Percentiles rank a stretch among this genome's conserved stretches.
These are phyloP conservation scores for Ilyonectria sp. DNA, from an alignment of 2,329 filamentous ascomycete species.

Conservation along the genomic window DNA sequence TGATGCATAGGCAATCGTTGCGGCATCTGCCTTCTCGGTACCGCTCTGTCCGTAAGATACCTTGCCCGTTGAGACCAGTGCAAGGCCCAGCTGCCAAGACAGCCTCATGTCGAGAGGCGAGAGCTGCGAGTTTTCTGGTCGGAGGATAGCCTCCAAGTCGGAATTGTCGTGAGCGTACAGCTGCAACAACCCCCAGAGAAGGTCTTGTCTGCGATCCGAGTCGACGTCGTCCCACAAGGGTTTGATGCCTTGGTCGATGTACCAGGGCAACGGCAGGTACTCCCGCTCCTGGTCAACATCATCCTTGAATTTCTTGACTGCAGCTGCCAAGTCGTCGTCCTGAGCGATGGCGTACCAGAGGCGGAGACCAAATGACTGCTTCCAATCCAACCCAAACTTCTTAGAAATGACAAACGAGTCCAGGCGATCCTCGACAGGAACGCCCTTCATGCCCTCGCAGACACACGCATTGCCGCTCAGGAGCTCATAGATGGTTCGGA, in stretches of 20 bases:
- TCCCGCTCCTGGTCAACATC: conserved; percentile 82
- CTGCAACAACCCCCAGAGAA: conserved; percentile 90
- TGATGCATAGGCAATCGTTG: conserved; percentile 76
- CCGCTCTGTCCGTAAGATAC: conserved; percentile 69
- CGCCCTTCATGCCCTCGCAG: conserved; percentile 82
- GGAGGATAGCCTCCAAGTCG: conserved; percentile 78
- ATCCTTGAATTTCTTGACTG: conserved; percentile 80
- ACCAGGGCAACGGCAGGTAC: conserved; percentile 80
- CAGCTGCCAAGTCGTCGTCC: conserved; percentile 78
- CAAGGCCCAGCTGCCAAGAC: conserved; percentile 87
- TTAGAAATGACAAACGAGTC: conserved; percentile 86
- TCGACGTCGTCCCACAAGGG: conserved; percentile 74
- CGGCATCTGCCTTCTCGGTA: conserved; percentile 74
- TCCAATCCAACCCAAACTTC: conserved; percentile 91
- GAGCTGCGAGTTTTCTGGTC: conserved; percentile 82
- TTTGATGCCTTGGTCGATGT: conserved; percentile 71
- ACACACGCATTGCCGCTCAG: conserved; percentile 89
- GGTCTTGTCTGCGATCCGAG: conserved; percentile 76
- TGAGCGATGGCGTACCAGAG: conserved; percentile 87
- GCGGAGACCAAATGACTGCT: conserved; percentile 90
- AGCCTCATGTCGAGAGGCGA: conserved; percentile 83
- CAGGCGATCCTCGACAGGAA: conserved; percentile 83
- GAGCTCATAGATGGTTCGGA: conserved; percentile 91
- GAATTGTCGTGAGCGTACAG: conserved; percentile 76
- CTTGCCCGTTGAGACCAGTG: conserved; percentile 67